Conservation (phyloP, 2,329 filamentous ascomycete genomes). For the Lachnellula subtilissima region DNA sequence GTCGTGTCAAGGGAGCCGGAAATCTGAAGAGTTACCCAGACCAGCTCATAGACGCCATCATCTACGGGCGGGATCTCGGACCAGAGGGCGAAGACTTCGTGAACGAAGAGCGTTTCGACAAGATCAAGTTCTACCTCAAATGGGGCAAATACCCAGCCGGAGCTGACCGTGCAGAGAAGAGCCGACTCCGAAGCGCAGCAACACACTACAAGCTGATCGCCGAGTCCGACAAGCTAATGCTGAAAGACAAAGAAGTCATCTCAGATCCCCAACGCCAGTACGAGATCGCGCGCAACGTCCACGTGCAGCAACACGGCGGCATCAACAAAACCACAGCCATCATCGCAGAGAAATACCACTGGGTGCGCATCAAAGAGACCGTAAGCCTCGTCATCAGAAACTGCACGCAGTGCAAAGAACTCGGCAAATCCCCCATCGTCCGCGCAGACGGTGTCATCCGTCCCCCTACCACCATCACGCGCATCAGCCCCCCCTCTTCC, state of each 20-base stretch:
- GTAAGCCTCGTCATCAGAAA: constrained; percentile 92
- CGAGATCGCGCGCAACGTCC: constrained; percentile 75
- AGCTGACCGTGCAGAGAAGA: constrained; percentile 93
- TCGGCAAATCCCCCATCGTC: constrained; percentile 51
- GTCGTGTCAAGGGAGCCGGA: constrained; percentile 54
- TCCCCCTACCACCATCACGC: constrained; percentile 7
- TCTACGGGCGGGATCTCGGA: constrained; percentile 54
- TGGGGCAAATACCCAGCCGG: constrained; percentile 89
- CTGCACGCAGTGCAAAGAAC: constrained; percentile 83
- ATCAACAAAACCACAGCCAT: constrained; percentile 98
- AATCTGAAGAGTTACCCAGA: constrained; percentile 47
- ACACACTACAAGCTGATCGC: constrained; percentile 87
- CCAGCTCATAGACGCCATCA: constrained; percentile 53
- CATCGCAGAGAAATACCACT: constrained; percentile 92
- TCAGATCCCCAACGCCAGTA: constrained; percentile 86
- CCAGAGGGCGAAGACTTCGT: constrained; percentile 73
- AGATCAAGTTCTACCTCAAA: constrained; percentile 96
- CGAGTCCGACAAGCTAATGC: constrained; percentile 70
- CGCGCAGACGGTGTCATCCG: constrained; percentile 23
- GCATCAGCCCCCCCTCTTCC: constrained; percentile 1
- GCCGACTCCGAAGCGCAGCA: constrained; percentile 83
- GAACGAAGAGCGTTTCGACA: constrained; percentile 95
- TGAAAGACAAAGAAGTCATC: constrained; percentile 97
- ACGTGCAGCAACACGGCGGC: constrained; percentile 74
- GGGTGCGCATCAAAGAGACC: constrained; percentile 97